Conservation (phyloP, 192 early-diverging fungal species). For the Piromyces finnis region DNA sequence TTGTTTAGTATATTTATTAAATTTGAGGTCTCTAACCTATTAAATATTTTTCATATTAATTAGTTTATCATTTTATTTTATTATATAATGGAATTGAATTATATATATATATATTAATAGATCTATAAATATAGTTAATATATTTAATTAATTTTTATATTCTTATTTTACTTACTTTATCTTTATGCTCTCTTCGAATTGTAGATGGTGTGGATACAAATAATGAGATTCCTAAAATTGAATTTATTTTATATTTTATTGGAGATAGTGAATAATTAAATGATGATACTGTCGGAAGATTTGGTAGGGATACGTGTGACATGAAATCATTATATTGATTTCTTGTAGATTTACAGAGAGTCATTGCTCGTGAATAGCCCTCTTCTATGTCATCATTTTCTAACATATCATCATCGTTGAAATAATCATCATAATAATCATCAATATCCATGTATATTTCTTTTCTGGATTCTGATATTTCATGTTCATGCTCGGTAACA, state of each 20-base stretch:
- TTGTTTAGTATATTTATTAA: conserved; percentile 10
- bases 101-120: too few species aligned
- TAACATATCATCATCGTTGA: neutral
- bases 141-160: too few species aligned
- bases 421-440: neutral
- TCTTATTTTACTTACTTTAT: neutral
- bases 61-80: too few species aligned
- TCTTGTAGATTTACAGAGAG: neutral
- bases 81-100: too few species aligned
- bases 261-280: neutral
- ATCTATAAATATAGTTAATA: too few species aligned
- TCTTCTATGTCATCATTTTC: neutral
- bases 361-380: neutral
- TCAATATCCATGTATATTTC: neutral
- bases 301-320: neutral
- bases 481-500: neutral
- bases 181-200: neutral
- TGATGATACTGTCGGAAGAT: neutral
- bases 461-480: neutral
- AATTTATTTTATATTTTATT: neutral
- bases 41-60: conserved; percentile 7
- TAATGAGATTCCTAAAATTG: neutral
- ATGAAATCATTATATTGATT: neutral
- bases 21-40: conserved; percentile 37
- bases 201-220: neutral